Base-by-base conservation (phyloP, 116 monocot genomes). In the Zostera marina region DNA sequence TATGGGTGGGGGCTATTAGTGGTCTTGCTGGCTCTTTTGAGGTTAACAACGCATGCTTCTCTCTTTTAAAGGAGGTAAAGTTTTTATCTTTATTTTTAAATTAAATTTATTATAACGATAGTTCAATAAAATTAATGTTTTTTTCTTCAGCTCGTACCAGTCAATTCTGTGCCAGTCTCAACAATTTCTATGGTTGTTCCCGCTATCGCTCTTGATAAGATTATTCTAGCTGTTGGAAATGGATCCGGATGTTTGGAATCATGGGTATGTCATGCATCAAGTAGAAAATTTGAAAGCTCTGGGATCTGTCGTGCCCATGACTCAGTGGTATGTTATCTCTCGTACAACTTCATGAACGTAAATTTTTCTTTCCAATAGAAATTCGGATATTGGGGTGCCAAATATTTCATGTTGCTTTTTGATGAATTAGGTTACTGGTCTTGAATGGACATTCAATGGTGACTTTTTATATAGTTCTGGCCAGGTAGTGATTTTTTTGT, bases 221-320 rank as follows among this genome's bases (percentile, higher is more conserved):
- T 76, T 73, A 13, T 77, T 47, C 45, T 87, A 39, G 93, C 88
- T 44, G 60, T 81, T 63, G 93, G 93, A 44, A 84, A 81, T 73
- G 93, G 84, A 66, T 80, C 84, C 53, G 84, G 93, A 20, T 72
- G 70, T 22, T 42, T 93, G 43, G 88, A 93, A 77, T 66, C 57
- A 54, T 93, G 79, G 66, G 63, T 59, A 41, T 87, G 66, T 65
- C 17, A 73, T 64, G 47, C 73, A 64, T 71, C 66, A 58, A 63
- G 43, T 24, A 69, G 53, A 19, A 67, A 75, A 47, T 49, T 75
- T 63, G 20, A 63, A 42, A 71, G n/a, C 63, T 49, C 53, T 59
- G 68, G 65, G 47, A 38, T 67, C 39, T 77, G 70, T 73, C 42
- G 79, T 71, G 72, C 68, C 41, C 93, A 84, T 62, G 75, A 77